Base-by-base conservation (phyloP, 345 rosid genomes). In the Cardiospermum halicacabum region DNA sequence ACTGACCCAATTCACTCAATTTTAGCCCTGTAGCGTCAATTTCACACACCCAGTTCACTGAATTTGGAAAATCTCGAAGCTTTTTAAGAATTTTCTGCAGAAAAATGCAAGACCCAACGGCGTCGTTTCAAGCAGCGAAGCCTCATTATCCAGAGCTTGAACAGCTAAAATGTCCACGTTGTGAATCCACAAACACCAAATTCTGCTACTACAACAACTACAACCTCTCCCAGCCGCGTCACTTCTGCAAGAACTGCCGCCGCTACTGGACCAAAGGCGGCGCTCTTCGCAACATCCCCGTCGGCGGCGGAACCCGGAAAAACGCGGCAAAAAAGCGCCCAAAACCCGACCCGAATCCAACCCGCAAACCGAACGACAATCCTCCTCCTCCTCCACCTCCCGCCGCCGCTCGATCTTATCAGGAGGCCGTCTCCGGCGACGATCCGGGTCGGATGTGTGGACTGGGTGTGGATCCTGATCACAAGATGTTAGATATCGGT, bases 241-340 rank as follows among this genome's bases (percentile, higher is more conserved):
- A 84, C 75, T 92, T 69, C 72, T 92, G 96, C 87, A 92, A 92
- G 81, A 78, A 71, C 79, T 92, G 96, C 73, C 81, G 91, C 42
- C 80, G 98, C 26, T 92, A 92, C 75, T 92, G 98, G 98, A 92
- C 98, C 56, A 92, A 85, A 80, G 98, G 98, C 9, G 98, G 96
- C 19, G 74, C 95, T 60, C 84, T 92, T 22, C 83, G 98, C 64
- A 92, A 92, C 75, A 92, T 92, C 72, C 98, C 96, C 21, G 82
- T 92, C 71, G 96, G 98, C 13, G 98, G 98, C 21, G 88, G 89
- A 47, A 80, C 75, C 74, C 92, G 96, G 50, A 92, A 89, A 76
- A 79, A 57, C 77, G 34, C 43, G 43, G 66, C 55, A 64, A 64
- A 69, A 16, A 84, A 82, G 66, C 79, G 73, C 6, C 78, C 69